A percentile compares a stretch with the other conserved stretches of the same genome.
phyloP scores from a whole-genome alignment of 805 yeast genomes.

The Myxozyma nipponensis region DNA sequence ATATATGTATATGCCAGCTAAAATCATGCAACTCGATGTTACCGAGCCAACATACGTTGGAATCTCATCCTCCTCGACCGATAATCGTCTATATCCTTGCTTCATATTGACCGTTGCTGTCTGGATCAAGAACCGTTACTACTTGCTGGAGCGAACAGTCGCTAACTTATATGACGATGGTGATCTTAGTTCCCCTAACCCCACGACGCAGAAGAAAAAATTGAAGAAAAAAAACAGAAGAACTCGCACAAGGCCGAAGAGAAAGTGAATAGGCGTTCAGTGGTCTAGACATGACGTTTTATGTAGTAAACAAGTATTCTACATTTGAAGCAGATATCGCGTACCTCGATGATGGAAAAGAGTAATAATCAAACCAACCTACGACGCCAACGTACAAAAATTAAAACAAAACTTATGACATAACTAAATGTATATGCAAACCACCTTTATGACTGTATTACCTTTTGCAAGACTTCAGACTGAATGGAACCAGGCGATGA shows the following conservation, averaged over 20 bases:
- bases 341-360: neutral
- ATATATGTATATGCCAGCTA: neutral
- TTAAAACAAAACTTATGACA: neutral
- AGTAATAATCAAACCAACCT: neutral
- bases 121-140: no score
- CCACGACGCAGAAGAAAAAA: no score
- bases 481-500: slow-evolving; percentile 50
- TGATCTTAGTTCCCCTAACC: no score
- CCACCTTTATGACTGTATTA: slow-evolving; percentile 1
- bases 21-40: neutral
- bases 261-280: no score
- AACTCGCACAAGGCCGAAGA: neutral
- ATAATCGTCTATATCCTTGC: neutral
- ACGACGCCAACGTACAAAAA: neutral
- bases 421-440: neutral
- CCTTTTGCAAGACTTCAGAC: slow-evolving; percentile 1
- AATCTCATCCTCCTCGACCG: neutral
- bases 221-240: no score
- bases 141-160: no score
- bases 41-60: neutral
- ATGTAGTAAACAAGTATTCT: no score
- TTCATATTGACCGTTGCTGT: neutral
- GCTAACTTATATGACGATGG: no score
- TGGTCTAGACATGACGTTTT: no score
- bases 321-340: no score